Base-by-base conservation (phyloP, 1,284 basidiomycete genomes). In the Schizophyllum commune region DNA sequence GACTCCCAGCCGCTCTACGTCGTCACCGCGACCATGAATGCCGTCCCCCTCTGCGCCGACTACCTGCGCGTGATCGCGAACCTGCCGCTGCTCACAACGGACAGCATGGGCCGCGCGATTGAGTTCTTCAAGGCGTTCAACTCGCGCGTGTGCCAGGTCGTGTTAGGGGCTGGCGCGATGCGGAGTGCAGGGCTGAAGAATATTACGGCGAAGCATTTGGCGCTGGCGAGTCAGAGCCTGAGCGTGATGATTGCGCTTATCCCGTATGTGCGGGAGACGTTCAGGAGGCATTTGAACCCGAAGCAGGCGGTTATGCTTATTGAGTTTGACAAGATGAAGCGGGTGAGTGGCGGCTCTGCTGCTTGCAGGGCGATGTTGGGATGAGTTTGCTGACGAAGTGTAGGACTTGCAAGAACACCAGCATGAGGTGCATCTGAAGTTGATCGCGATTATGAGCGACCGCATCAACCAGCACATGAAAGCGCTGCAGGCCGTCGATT, bases 391-490 rank as follows among this genome's bases (percentile, higher is more conserved):
- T 63, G 32, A 33, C 19, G 34, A n/a, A 54, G 33, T 58, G 60
- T 65, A 94, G 89, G 97, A 99, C 74, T 98, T 92, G 72, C 95
- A 98, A 81, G 96, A 99, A 73, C 96, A 99, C 75, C 97, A 99
- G 76, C 94, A 96, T 72, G 97, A 99, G 78, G 98, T 99, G 60
- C 96, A 99, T 73, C 84, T 93, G 60, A 99, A 99, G 77, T 82
- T 99, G 59, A 91, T 99, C 58, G 92, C 95, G 47, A 99, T 99
- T 75, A 99, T 99, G 97, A 89, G 94, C 59, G 96, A 99, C 75
- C 85, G 96, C 58, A 79, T 99, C 56, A 86, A 81, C 64, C 88
- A 92, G 1, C 96, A 99, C 73, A 89, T 92, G 71, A 88, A 86
- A 70, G 79, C 86, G 27, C 78, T 96, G 60, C 86, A 88, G 76